A percentile compares a stretch with the other conserved stretches of the same genome.
phyloP scores from a whole-genome alignment of 2,329 filamentous ascomycete species.

The Lasiodiplodia gonubiensis region DNA sequence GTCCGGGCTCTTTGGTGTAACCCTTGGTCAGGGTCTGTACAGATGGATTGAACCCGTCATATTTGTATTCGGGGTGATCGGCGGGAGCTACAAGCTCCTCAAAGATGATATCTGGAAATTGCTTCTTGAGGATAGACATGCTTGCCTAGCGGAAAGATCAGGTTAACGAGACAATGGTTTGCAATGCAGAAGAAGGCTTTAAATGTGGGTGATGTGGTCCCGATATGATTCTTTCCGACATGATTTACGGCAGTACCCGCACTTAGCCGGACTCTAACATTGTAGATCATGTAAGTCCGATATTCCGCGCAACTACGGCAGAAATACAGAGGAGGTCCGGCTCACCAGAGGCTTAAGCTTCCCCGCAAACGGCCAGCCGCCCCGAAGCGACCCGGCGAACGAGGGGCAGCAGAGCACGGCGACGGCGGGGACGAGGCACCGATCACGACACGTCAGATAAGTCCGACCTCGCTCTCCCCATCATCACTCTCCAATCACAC shows the following conservation, averaged over 20 bases:
- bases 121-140: conserved; percentile 1
- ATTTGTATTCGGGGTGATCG: conserved; percentile 6
- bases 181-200: background rate
- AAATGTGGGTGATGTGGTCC: conserved; percentile 3
- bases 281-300: background rate
- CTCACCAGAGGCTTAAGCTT: background rate
- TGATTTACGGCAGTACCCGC: background rate
- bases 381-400: background rate
- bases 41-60: conserved; percentile 26
- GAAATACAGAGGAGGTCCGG: background rate
- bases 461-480: conserved; percentile 8
- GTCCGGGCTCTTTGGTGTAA: background rate
- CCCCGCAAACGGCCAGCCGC: background rate
- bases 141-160: too few species aligned
- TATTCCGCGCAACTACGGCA: background rate
- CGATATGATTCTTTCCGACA: background rate
- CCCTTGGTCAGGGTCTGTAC: conserved; percentile 4
- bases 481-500: conserved; percentile 4
- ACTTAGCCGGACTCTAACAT: background rate
- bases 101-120: conserved; percentile 19
- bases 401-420: background rate
- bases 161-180: background rate
- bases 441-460: conserved; percentile 12
- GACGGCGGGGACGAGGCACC: background rate
- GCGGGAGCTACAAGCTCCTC: background rate